phyloP scores from a whole-genome alignment of 306 rosid species.

The Datisca glomerata region DNA sequence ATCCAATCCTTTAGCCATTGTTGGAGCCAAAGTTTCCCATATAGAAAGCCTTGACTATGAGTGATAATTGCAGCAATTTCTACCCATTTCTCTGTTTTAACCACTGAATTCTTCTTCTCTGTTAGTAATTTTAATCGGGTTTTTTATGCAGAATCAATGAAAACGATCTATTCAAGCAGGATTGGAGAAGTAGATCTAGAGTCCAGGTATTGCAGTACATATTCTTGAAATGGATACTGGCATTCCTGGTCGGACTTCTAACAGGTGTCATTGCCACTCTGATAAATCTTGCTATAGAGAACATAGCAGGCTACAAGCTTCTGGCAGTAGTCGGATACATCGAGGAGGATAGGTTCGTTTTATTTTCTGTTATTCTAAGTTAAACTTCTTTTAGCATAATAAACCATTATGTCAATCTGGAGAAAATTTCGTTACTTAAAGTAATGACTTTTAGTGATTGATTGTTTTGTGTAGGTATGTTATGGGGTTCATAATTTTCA shows the following conservation, averaged over 20 bases:
- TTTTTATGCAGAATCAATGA: slow-evolving; percentile 68
- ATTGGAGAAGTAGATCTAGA: slow-evolving; percentile 83
- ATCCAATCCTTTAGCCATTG: slow-evolving; percentile 59
- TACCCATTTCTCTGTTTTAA: neutral
- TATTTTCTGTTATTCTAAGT: neutral
- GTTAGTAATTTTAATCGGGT: slow-evolving; percentile 1
- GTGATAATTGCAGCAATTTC: slow-evolving; percentile 13
- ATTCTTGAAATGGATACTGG: slow-evolving; percentile 61
- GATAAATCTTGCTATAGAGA: slow-evolving; percentile 80
- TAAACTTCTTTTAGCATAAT: too few species aligned
- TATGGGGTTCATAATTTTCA: slow-evolving; percentile 43
- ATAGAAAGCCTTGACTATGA: slow-evolving; percentile 86
- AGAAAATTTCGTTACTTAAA: too few species aligned
- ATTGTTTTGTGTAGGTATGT: slow-evolving; percentile 34
- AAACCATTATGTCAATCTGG: too few species aligned
- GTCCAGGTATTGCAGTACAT: slow-evolving; percentile 63
- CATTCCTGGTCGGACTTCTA: slow-evolving; percentile 72
- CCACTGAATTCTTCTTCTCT: neutral
- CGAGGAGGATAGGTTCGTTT: slow-evolving; percentile 35
- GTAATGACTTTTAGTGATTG: neutral
- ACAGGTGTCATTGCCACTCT: slow-evolving; percentile 75
- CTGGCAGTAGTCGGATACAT: slow-evolving; percentile 39
- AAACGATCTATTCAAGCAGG: slow-evolving; percentile 82
- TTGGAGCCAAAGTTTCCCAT: slow-evolving; percentile 68
- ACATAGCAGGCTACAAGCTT: slow-evolving; percentile 82